Evolutionary conservation across 495 filamentous ascomycete genomes (phyloP), one percentile per base, ranked within the genome.

Genomic region (Hypoxylon subgilvum): DNA sequence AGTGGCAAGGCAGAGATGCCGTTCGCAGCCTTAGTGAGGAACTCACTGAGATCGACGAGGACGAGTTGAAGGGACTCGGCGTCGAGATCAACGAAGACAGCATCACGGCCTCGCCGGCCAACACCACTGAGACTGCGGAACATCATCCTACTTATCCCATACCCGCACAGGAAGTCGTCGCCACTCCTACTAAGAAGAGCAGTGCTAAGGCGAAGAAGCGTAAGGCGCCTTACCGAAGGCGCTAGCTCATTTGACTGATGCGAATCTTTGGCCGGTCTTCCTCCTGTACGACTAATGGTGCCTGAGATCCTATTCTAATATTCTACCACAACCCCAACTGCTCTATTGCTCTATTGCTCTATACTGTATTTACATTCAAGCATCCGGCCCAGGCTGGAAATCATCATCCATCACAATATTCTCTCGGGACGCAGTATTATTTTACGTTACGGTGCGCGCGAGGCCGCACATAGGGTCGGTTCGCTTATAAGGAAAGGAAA

Each of bases 21-120:
- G 79, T 90, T 63, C 82, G 89, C 12, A 86, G 82, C 12, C 85
- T 92, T 76, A 92, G 89, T 52, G 92, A 94, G 69, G 89, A 93
- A 50, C 77, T 96, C 4, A 92, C 86, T 45, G 92, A 96, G 57
- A 82, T 96, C 63, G 91, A 93, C 49, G 92, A 95, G 40, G 91
- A 92, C 13, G 88, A 91, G 72, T 75, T 96, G 41, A 80, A 88
- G 70, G 82, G 87, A 65, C 70, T 79, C 12, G 75, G 72, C 27
- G 70, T 74, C 34, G 77, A 76, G 28, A 71, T 79, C 35, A 74
- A 76, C 32, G 72, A 75, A 46, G 66, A 69, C 30, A 74, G 70
- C 45, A 73, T 78, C 48, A 74, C 69, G 4, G 74, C 75, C 4
- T 75, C 74, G 9, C 70, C 73, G 1, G 67, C 69, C 2, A 65